A percentile compares a stretch with the other conserved stretches of the same genome.
These are phyloP conservation scores for Boletus rufocinnamomeus DNA, from an alignment of 768 basidiomycete genomes.

Conservation along the genomic window DNA sequence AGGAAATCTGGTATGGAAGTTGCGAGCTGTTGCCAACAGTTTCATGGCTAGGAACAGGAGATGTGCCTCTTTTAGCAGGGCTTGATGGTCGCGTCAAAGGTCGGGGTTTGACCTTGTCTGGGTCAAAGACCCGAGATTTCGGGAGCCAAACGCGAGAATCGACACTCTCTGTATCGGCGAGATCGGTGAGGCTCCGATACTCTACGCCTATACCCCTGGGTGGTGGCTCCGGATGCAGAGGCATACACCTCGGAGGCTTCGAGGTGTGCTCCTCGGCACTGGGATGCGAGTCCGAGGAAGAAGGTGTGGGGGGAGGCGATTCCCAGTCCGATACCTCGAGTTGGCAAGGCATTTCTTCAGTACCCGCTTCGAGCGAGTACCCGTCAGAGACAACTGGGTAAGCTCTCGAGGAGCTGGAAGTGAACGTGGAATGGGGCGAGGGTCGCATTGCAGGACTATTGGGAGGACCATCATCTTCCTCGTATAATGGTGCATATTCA, in stretches of 20 bases:
- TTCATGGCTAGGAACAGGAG: neutral
- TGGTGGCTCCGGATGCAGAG: slow-evolving; percentile 8
- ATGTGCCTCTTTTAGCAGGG: slow-evolving; percentile 14
- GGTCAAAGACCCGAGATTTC: slow-evolving; percentile 26
- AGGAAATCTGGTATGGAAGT: neutral
- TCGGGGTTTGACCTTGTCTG: slow-evolving; percentile 28
- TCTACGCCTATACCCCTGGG: slow-evolving; percentile 19
- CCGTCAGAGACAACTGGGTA: slow-evolving; percentile 9
- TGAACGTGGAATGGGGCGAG: slow-evolving; percentile 22
- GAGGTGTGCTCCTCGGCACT: slow-evolving; percentile 17
- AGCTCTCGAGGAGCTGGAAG: slow-evolving; percentile 22
- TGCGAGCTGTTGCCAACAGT: neutral
- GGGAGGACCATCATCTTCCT: slow-evolving; percentile 16
- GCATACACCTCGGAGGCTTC: slow-evolving; percentile 7
- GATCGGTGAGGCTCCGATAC: slow-evolving; percentile 24
- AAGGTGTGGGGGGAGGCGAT: slow-evolving; percentile 3
- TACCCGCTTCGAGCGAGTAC: neutral
- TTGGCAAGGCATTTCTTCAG: neutral
- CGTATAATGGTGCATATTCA: slow-evolving; percentile 18
- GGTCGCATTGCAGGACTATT: slow-evolving; percentile 5
- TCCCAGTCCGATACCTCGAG: slow-evolving; percentile 12
- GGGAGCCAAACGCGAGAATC: slow-evolving; percentile 35
- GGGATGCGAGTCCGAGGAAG: slow-evolving; percentile 1
- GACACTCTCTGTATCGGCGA: slow-evolving; percentile 11
- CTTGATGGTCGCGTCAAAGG: slow-evolving; percentile 28